A percentile compares a stretch with the other conserved stretches of the same genome.
These are phyloP conservation scores for Leccinum boreale DNA, from an alignment of 768 basidiomycete genomes.

Conservation along the genomic window DNA sequence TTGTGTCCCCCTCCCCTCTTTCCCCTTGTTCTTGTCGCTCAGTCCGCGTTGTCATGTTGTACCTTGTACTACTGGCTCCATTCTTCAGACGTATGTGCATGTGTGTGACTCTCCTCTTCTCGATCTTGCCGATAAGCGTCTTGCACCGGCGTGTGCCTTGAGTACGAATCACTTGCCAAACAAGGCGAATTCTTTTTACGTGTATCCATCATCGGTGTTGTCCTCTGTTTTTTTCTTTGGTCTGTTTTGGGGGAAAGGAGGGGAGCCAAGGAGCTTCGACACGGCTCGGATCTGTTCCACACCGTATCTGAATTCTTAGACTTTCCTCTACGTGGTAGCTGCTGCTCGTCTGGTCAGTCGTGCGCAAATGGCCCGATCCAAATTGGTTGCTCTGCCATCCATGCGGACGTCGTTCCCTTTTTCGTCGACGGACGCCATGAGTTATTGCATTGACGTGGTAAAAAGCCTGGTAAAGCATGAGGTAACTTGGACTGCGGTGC, in stretches of 20 bases:
- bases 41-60: neutral
- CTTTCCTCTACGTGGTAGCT: neutral
- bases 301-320: neutral
- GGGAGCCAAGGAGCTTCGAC: neutral
- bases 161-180: neutral
- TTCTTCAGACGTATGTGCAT: neutral
- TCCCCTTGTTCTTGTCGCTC: neutral
- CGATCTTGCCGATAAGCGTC: neutral
- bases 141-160: neutral
- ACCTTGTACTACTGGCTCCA: neutral
- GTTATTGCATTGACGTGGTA: neutral
- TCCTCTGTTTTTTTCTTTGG: neutral
- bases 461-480: neutral
- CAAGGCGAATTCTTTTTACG: conserved; percentile 1
- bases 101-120: neutral
- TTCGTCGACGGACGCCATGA: neutral
- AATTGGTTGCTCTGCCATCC: neutral
- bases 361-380: neutral
- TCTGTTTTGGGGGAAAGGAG: neutral
- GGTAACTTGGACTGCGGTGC: neutral
- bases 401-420: neutral
- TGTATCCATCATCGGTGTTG: conserved; percentile 1
- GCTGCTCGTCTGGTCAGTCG: neutral
- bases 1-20: neutral
- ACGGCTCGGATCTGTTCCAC: conserved; percentile 5